Evolutionary conservation across 1,139 yeast genomes (phyloP), one percentile per base, ranked within the genome.

Genomic region (Diutina scorzettiae): DNA sequence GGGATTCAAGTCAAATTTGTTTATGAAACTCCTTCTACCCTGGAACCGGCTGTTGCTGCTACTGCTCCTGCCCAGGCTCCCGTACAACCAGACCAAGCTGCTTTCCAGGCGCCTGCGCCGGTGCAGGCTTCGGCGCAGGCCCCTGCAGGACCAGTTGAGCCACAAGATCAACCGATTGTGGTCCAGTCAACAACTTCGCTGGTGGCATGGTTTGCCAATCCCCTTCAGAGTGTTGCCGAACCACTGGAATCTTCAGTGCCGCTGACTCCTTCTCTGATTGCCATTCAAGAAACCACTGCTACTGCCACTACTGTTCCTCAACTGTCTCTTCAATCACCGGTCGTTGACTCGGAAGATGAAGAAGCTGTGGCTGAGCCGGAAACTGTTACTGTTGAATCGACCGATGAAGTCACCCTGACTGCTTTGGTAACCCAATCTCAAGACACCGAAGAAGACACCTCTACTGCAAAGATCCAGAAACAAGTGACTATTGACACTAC

Each of bases 1-100:
- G 39, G 39, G 18, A 34, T 34, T 6, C 28, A 21, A 7, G 12
- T 34, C 19, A 34, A 34, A 20, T 34, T 34, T 14, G 39, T 34
- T n/a, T 34, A 34, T 12, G 28, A 21, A 9, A 14, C 39, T 7
- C 28, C 27, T n/a, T 12, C 37, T 11, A 5, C 5, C 11, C 37
- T 12, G 17, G 5, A 3, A 8, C 17, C 5, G 37, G 17, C 25
- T 23, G 8, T 9, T 23, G 25, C 25, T 6, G 33, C 7, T 17
- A 5, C 33, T 17, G 33, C 33, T 5, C 33, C 33, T 11, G 20
- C 30, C 30, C 30, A 23, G 9, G 25, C 8, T 23, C 25, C 25
- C 25, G n/a, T n/a, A n/a, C n/a, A n/a, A n/a, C n/a, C n/a, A n/a
- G n/a, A n/a, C n/a, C n/a, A n/a, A n/a, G n/a, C n/a, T n/a, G n/a